Evolutionary conservation across 2,329 filamentous ascomycete species (phyloP).

Genomic region (Apiospora koreana): DNA sequence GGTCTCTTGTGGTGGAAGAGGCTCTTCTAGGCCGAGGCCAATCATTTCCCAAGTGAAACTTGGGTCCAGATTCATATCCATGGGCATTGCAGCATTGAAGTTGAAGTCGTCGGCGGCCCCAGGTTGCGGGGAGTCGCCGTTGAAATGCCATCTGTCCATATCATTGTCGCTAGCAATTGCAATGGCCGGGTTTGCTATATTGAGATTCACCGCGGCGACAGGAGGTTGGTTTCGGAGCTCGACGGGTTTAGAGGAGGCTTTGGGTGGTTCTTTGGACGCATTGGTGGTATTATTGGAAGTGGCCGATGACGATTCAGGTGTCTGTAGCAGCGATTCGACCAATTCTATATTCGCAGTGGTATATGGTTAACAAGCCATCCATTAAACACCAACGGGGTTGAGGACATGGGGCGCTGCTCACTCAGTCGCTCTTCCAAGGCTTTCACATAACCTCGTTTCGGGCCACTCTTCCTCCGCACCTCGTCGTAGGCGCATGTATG

Average conservation of each 20-base stretch:
- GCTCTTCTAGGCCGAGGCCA: slow-evolving; percentile 59
- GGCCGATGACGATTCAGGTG: slow-evolving; percentile 58
- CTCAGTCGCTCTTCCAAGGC: slow-evolving; percentile 88
- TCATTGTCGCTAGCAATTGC: slow-evolving; percentile 49
- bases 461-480: slow-evolving; percentile 89
- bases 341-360: slow-evolving; percentile 62
- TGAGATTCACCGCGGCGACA: slow-evolving; percentile 39
- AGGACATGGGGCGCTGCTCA: slow-evolving; percentile 47
- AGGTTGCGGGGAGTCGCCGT: slow-evolving; percentile 53
- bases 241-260: slow-evolving; percentile 25
- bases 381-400: slow-evolving; percentile 17
- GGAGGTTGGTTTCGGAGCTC: slow-evolving; percentile 35
- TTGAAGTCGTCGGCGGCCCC: slow-evolving; percentile 57
- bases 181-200: slow-evolving; percentile 47
- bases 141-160: slow-evolving; percentile 57
- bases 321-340: slow-evolving; percentile 88
- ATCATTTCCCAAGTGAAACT: slow-evolving; percentile 81
- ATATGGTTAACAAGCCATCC: slow-evolving; percentile 12
- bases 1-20: slow-evolving; percentile 58
- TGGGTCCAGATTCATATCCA: slow-evolving; percentile 45
- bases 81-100: slow-evolving; percentile 51
- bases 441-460: slow-evolving; percentile 93
- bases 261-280: slow-evolving; percentile 25
- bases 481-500: slow-evolving; percentile 92
- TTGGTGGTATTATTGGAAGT: slow-evolving; percentile 21